Base-by-base conservation (phyloP, 495 filamentous ascomycete species). In the Hypoxylon rickii region DNA sequence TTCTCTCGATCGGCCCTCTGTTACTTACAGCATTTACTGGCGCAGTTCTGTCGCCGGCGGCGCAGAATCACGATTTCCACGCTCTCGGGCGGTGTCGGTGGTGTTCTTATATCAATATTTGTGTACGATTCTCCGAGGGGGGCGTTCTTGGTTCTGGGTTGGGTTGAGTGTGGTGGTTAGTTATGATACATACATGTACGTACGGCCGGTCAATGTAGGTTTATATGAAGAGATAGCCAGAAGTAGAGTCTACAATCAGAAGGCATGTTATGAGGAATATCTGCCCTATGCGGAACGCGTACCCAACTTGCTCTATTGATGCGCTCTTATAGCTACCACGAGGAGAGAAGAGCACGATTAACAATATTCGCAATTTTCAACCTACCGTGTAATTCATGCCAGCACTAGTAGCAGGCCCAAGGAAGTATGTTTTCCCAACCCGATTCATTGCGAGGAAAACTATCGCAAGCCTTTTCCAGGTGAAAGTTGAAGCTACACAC, bases 21-120 rank as follows among this genome's bases (percentile, higher is more conserved):
- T 59, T 54, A 46, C 16, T 60, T 55, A 18, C 16, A 40, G 55
- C 51, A 60, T 65, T 63, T 56, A 44, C 50, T 44, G 45, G 42
- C 48, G 51, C 60, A 58, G 12, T 44, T 52, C 47, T 51, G 37
- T 62, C 39, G 47, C 36, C 37, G 36, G 51, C 20, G 58, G 37
- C 52, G 43, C 36, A 47, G 42, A 24, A 36, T 49, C 20, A 53
- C 48, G 52, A 62, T 10, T 19, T 51, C 47, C 41, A 55, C 43
- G 26, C 37, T 52, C 38, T 38, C 22, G 42, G 24, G 24, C 37
- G 37, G 52, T 52, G 44, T 29, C 20, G 52, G 43, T 53, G 48
- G 44, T 37, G 40, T 33, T 34, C n/a, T n/a, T n/a, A n/a, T n/a
- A n/a, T 53, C 21, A 22, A 31, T 58, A 34, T 57, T 45, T 48